Evolutionary conservation across 257 asterid genomes (phyloP).

Genomic region (Lantana camara): DNA sequence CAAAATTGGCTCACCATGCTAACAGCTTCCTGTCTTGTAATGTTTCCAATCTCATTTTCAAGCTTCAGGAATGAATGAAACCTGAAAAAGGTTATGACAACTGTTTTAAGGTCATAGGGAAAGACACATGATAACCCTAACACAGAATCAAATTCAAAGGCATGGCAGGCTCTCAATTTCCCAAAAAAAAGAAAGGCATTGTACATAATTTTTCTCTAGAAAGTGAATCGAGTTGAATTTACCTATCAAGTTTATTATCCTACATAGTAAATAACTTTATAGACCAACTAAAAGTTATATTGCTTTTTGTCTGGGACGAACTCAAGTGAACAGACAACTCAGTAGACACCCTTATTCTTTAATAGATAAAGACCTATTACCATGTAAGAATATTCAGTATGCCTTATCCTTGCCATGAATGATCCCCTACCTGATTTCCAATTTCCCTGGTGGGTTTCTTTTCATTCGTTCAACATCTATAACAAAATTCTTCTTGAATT

Average conservation of each 20-base stretch:
- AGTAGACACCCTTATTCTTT: neutral
- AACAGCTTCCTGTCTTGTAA: conserved; percentile 96
- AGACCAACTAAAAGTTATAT: neutral
- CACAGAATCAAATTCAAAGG: neutral
- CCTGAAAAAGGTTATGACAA: conserved; percentile 52
- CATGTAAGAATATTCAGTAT: neutral
- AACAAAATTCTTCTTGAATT: neutral
- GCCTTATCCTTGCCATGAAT: neutral
- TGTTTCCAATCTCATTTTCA: conserved; percentile 94
- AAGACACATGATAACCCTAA: no score
- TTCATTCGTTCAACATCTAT: neutral
- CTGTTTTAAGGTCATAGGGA: no score
- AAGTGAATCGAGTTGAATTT: neutral
- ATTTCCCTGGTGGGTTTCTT: conserved; percentile 3
- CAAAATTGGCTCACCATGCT: conserved; percentile 79
- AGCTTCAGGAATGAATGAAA: conserved; percentile 93
- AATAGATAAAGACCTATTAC: neutral
- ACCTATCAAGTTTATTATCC: neutral
- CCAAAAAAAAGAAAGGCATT: conserved; percentile 19
- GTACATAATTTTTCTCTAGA: conserved; percentile 2
- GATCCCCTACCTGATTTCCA: neutral
- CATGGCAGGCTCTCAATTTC: conserved; percentile 12
- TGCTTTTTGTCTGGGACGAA: neutral
- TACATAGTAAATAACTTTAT: neutral
- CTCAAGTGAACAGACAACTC: neutral